Conservation (phyloP, 2,329 filamentous ascomycete species). For the Tothia fuscella region DNA sequence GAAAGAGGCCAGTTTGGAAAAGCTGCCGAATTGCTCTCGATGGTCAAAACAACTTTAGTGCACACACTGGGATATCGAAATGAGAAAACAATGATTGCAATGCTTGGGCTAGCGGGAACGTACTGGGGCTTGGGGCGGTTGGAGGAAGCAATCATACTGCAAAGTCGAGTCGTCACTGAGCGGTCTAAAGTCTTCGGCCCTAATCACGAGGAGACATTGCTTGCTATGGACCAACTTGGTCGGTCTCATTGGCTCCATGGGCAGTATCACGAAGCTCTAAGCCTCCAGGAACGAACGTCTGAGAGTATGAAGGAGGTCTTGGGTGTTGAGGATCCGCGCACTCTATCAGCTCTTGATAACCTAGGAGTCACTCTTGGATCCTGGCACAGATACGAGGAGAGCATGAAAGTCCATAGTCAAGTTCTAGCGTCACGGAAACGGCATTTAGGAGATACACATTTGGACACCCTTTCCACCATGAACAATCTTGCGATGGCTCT, state of each 20-base stretch:
- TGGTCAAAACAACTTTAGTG: constrained; percentile 17
- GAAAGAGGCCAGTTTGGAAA: constrained; percentile 17
- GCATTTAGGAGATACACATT: neutral
- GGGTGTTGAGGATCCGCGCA: constrained; percentile 13
- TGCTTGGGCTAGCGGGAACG: constrained; percentile 17
- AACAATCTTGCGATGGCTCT: constrained; percentile 15
- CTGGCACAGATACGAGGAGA: constrained; percentile 11
- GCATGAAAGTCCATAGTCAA: constrained; percentile 12
- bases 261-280: constrained; percentile 15
- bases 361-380: constrained; percentile 14
- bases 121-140: constrained; percentile 13
- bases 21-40: constrained; percentile 18
- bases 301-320: constrained; percentile 11
- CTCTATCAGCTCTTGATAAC: constrained; percentile 13
- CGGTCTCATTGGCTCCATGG: constrained; percentile 15
- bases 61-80: constrained; percentile 17
- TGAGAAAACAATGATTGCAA: constrained; percentile 14
- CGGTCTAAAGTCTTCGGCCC: constrained; percentile 15
- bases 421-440: constrained; percentile 6
- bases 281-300: constrained; percentile 13
- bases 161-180: constrained; percentile 15
- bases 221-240: constrained; percentile 18
- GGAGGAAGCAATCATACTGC: constrained; percentile 18
- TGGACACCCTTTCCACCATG: constrained; percentile 17
- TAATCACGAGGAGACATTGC: constrained; percentile 18